phyloP scores from a whole-genome alignment of 805 yeast species.

The Suhomyces sp. region DNA sequence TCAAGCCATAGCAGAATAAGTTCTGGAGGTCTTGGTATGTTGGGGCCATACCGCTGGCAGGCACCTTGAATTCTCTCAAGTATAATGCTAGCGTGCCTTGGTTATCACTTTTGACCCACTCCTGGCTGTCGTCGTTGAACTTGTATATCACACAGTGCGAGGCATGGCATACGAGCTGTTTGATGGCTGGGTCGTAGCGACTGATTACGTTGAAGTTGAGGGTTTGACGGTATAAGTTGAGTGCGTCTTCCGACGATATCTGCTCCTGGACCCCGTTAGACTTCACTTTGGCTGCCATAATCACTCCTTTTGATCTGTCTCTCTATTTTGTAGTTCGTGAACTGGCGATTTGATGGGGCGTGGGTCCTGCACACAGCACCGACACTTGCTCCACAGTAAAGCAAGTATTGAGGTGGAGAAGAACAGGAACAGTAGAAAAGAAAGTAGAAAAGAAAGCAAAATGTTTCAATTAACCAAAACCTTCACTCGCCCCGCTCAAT shows the following conservation, averaged over 20 bases:
- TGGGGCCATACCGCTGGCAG: slow-evolving; percentile 11
- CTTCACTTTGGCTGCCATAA: slow-evolving; percentile 4
- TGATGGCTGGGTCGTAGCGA: slow-evolving; percentile 69
- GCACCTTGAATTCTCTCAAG: slow-evolving; percentile 44
- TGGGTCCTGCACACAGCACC: neutral
- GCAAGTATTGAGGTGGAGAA: neutral
- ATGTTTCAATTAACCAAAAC: slow-evolving; percentile 4
- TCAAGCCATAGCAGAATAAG: slow-evolving; percentile 61
- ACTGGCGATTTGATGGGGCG: neutral
- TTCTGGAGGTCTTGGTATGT: slow-evolving; percentile 36
- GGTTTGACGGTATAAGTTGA: slow-evolving; percentile 64
- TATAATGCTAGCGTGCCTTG: slow-evolving; percentile 72
- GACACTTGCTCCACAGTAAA: neutral
- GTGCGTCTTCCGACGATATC: slow-evolving; percentile 42
- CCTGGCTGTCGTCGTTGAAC: slow-evolving; percentile 53
- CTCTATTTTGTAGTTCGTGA: too few species aligned
- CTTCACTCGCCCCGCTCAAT: neutral
- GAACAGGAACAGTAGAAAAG: neutral
- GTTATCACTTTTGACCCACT: slow-evolving; percentile 68
- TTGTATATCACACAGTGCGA: slow-evolving; percentile 72
- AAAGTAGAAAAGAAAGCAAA: neutral
- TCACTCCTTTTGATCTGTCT: too few species aligned
- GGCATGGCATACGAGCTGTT: slow-evolving; percentile 63
- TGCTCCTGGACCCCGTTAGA: slow-evolving; percentile 50
- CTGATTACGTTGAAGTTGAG: slow-evolving; percentile 73